Evolutionary conservation across 2,329 filamentous ascomycete species (phyloP).

Genomic region (Paraconiothyrium brasiliense): DNA sequence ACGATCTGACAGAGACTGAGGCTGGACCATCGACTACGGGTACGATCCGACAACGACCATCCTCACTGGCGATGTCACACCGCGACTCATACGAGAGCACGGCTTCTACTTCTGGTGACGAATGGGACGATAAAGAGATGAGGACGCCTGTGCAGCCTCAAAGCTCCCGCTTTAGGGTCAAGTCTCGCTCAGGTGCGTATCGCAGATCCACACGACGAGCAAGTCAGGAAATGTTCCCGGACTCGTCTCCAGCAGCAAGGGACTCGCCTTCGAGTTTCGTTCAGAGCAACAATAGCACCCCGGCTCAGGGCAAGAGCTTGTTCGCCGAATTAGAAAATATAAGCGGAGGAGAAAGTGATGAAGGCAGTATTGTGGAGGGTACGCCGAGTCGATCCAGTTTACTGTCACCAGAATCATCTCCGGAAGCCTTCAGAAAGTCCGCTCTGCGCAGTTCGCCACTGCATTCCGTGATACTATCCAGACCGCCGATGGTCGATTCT

Average conservation of each 20-base stretch:
- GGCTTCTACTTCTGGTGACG: constrained; percentile 84
- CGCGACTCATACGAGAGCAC: constrained; percentile 83
- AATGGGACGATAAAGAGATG: constrained; percentile 70
- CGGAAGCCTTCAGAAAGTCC: constrained; percentile 36
- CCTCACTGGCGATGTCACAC: constrained; percentile 59
- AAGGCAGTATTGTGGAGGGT: constrained; percentile 45
- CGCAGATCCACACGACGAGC: constrained; percentile 65
- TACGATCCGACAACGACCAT: constrained; percentile 48
- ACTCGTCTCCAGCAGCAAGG: constrained; percentile 67
- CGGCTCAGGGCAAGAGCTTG: constrained; percentile 76
- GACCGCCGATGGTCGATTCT: constrained; percentile 65
- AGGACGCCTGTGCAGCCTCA: constrained; percentile 72
- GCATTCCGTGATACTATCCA: constrained; percentile 29
- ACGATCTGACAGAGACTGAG: constrained; percentile 89
- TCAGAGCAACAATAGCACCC: constrained; percentile 55
- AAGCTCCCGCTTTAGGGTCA: constrained; percentile 75
- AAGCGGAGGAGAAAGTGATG: constrained; percentile 72
- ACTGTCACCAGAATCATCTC: constrained; percentile 45
- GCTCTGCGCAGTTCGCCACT: constrained; percentile 34
- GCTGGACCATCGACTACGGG: constrained; percentile 48
- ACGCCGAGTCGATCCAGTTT: constrained; percentile 47
- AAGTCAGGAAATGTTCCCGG: constrained; percentile 65
- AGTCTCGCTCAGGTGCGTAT: constrained; percentile 70
- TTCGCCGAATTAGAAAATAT: constrained; percentile 90
- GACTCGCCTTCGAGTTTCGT: constrained; percentile 63